These are phyloP conservation scores for Lagenidium sp. DNA, from an alignment of 352 stramenopile genomes.

Conservation along the genomic window DNA sequence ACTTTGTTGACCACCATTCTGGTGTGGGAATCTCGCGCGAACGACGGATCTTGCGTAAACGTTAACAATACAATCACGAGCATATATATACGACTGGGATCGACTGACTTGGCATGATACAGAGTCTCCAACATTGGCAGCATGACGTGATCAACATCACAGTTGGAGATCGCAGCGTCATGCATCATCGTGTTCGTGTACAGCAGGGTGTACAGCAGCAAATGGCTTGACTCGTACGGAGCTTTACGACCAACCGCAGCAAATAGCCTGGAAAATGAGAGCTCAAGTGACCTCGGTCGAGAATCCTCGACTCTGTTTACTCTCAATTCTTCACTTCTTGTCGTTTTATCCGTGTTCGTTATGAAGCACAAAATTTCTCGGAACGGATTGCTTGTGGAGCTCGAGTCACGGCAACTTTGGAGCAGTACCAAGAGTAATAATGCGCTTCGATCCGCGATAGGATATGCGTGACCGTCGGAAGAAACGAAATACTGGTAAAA, in stretches of 20 bases:
- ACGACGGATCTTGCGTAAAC: conserved; percentile 48
- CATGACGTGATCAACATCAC: conserved; percentile 36
- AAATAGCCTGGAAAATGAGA: conserved; percentile 49
- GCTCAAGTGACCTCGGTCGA: conserved; percentile 14
- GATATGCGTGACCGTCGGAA: conserved; percentile 34
- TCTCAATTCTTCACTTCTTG: conserved; percentile 5
- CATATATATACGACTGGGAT: conserved; percentile 63
- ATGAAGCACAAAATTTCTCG: conserved; percentile 39
- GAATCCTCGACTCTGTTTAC: conserved; percentile 16
- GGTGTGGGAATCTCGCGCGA: conserved; percentile 54
- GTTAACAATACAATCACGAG: conserved; percentile 61
- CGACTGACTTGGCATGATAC: conserved; percentile 52
- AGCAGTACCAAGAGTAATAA: conserved; percentile 62
- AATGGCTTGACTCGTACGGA: conserved; percentile 52
- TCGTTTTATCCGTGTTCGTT: conserved; percentile 16
- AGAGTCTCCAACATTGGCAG: conserved; percentile 65
- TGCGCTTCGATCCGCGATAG: conserved; percentile 55
- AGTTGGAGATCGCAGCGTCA: conserved; percentile 29
- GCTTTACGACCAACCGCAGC: conserved; percentile 34
- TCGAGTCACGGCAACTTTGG: conserved; percentile 53
- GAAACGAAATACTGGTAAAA: conserved; percentile 67
- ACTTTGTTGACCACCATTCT: conserved; percentile 50
- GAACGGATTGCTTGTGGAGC: conserved; percentile 44
- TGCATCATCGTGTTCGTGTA: conserved; percentile 55
- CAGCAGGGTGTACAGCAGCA: conserved; percentile 68